These are phyloP conservation scores for Pholiota conissans DNA, from an alignment of 768 basidiomycete genomes.

Conservation along the genomic window DNA sequence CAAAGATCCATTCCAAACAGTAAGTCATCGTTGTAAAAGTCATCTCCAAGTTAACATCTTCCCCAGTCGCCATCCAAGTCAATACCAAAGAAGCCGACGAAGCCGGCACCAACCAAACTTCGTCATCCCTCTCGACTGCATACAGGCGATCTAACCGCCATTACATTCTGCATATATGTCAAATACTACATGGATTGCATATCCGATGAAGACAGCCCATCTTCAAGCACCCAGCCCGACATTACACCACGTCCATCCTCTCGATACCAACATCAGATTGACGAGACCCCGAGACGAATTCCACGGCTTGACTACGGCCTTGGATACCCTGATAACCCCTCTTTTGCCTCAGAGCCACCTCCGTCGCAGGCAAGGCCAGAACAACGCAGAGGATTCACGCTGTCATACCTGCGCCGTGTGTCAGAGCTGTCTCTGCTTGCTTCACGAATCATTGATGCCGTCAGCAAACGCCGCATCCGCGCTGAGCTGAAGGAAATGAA, in stretches of 20 bases:
- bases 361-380: not conserved
- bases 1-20: not conserved
- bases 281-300: constrained; percentile 11
- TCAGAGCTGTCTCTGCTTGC: constrained; percentile 71
- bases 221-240: constrained; percentile 26
- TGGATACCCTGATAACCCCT: not conserved
- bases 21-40: not conserved
- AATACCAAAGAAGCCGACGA: constrained; percentile 18
- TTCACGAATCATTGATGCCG: constrained; percentile 61
- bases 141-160: constrained; percentile 64
- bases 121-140: constrained; percentile 75
- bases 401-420: constrained; percentile 76
- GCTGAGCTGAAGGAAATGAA: constrained; percentile 46
- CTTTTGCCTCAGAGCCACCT: not conserved
- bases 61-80: constrained; percentile 28
- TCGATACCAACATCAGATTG: constrained; percentile 10
- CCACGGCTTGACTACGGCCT: constrained; percentile 4
- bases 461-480: constrained; percentile 51
- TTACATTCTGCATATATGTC: constrained; percentile 73
- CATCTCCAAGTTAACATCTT: not conserved
- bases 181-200: constrained; percentile 79
- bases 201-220: constrained; percentile 29
- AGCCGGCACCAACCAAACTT: constrained; percentile 45
- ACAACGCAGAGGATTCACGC: constrained; percentile 52
- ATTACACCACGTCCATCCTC: constrained; percentile 13